phyloP scores from a whole-genome alignment of 306 rosid genomes.

The Fragaria iinumae region DNA sequence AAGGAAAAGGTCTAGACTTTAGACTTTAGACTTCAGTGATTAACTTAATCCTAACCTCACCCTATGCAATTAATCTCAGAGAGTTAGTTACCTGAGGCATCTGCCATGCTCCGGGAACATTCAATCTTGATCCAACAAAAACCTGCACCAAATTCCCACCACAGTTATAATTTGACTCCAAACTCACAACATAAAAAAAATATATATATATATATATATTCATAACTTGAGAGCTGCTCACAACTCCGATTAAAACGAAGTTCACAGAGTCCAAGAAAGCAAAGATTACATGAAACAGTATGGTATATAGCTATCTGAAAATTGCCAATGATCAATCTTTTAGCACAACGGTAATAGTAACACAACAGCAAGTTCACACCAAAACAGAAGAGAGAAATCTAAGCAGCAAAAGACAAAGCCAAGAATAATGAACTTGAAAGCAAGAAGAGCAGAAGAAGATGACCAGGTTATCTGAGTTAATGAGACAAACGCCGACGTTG shows the following conservation, averaged over 20 bases:
- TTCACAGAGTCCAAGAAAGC: not conserved
- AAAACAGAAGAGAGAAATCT: not conserved
- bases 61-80: not conserved
- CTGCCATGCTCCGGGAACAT: slow-evolving; percentile 99
- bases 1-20: not conserved
- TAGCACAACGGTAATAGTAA: not conserved
- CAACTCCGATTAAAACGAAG: not conserved
- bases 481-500: slow-evolving; percentile 96
- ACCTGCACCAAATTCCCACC: slow-evolving; percentile 45
- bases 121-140: slow-evolving; percentile 90
- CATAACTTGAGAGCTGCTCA: not conserved
- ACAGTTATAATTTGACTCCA: slow-evolving; percentile 15
- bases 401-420: not conserved
- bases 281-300: not conserved
- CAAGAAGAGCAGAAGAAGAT: not conserved
- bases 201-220: too few relatives aligned
- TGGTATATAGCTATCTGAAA: not conserved
- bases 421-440: not conserved
- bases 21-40: not conserved
- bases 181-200: not conserved
- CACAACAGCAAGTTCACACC: not conserved
- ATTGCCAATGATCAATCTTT: not conserved
- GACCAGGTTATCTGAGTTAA: slow-evolving; percentile 78
- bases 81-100: slow-evolving; percentile 79
- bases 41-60: not conserved